Conservation (phyloP, 2,329 filamentous ascomycete species). For the Coniochaeta sp. region DNA sequence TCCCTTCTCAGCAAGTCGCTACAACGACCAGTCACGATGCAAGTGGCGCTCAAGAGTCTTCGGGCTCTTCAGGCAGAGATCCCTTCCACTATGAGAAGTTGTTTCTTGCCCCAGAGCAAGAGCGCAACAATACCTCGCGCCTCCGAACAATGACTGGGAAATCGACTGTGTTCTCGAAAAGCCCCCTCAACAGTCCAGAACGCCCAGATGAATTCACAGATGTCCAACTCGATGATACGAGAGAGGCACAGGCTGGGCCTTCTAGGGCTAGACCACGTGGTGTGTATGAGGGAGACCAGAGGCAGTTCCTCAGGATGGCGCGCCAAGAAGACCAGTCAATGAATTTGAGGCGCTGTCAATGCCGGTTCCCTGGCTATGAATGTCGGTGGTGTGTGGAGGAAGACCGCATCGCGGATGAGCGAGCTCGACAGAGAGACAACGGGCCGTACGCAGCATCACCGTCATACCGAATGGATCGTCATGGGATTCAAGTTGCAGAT, state of each 20-base stretch:
- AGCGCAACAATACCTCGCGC: neutral
- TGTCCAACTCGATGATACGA: neutral
- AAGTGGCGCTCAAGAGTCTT: neutral
- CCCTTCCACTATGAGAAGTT: neutral
- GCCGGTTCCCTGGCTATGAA: neutral
- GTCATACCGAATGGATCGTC: neutral
- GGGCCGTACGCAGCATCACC: neutral
- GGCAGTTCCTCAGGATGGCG: neutral
- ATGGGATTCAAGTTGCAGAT: neutral
- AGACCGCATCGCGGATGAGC: neutral
- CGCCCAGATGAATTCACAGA: neutral
- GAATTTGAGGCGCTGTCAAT: neutral
- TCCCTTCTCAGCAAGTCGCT: neutral
- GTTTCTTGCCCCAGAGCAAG: neutral
- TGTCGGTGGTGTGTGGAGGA: neutral
- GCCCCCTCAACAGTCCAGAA: neutral
- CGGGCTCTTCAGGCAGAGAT: neutral
- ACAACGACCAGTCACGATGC: neutral
- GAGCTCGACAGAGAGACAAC: neutral
- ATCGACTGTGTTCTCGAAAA: neutral
- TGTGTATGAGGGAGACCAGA: neutral
- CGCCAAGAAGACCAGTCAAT: neutral
- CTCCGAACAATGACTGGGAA: neutral
- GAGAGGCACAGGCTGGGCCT: neutral
- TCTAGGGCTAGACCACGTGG: neutral